A percentile compares a stretch with the other conserved stretches of the same genome.
These are phyloP conservation scores for Rhizophora mangle DNA, from an alignment of 345 rosid species.

Conservation along the genomic window DNA sequence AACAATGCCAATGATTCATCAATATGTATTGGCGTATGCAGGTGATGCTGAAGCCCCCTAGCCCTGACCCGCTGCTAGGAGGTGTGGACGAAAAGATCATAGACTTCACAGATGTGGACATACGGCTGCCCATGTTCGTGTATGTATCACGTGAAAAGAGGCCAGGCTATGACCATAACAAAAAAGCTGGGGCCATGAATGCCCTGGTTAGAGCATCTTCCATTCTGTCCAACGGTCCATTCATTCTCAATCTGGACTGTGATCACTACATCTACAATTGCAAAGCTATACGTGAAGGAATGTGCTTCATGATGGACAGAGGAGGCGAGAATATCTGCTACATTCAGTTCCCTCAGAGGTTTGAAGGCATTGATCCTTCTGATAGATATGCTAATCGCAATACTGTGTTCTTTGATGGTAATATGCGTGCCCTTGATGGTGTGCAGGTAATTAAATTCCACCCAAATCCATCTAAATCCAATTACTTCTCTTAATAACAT, in stretches of 20 bases:
- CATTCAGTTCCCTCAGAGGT: slow-evolving; percentile 93
- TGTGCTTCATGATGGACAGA: slow-evolving; percentile 97
- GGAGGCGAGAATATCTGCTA: slow-evolving; percentile 89
- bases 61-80: slow-evolving; percentile 61
- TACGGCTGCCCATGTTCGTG: slow-evolving; percentile 85
- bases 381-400: slow-evolving; percentile 93
- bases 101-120: slow-evolving; percentile 71
- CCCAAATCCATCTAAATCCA: not conserved
- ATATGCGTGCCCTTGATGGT: slow-evolving; percentile 96
- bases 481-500: not conserved
- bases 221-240: slow-evolving; percentile 85
- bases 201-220: slow-evolving; percentile 84
- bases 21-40: slow-evolving; percentile 15
- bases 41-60: slow-evolving; percentile 95
- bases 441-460: slow-evolving; percentile 51
- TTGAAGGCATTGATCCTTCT: slow-evolving; percentile 96
- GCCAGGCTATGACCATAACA: slow-evolving; percentile 92
- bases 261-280: slow-evolving; percentile 92
- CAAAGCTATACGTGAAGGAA: slow-evolving; percentile 86
- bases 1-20: not conserved
- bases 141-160: slow-evolving; percentile 90
- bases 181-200: slow-evolving; percentile 99
- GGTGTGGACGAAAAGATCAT: slow-evolving; percentile 61
- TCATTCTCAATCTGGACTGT: slow-evolving; percentile 92
- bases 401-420: slow-evolving; percentile 93